Conservation (phyloP, 225 moss, liverwort and hornwort species). For the Straminergon stramineum region DNA sequence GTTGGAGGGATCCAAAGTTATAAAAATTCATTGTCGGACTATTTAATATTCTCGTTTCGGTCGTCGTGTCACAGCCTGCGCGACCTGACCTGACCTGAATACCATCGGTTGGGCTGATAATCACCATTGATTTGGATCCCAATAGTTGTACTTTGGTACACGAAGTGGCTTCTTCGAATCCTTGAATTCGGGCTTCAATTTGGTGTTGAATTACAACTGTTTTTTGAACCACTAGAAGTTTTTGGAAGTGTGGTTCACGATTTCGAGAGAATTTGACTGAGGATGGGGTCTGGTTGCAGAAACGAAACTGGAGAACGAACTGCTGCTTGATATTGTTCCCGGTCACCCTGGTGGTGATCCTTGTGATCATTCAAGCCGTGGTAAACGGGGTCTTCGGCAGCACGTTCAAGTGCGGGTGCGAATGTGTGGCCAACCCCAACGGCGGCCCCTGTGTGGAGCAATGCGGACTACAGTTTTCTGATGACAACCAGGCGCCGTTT, state of each 20-base stretch:
- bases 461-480: slow-evolving; percentile 51
- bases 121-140: background rate
- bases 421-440: slow-evolving; percentile 14
- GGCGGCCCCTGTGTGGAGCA: background rate
- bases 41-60: background rate
- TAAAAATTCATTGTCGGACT: background rate
- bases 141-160: background rate
- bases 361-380: slow-evolving; percentile 37
- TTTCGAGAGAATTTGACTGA: background rate
- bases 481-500: slow-evolving; percentile 28
- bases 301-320: slow-evolving; percentile 76
- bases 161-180: background rate
- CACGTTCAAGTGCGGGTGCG: slow-evolving; percentile 62
- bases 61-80: background rate
- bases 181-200: background rate
- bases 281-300: slow-evolving; percentile 25
- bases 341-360: slow-evolving; percentile 38
- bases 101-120: background rate
- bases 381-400: slow-evolving; percentile 14
- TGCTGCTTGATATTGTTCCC: slow-evolving; percentile 69
- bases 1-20: background rate
- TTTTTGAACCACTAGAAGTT: too few relatives aligned
- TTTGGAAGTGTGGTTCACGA: background rate
- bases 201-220: background rate
- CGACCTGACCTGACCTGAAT: background rate